phyloP scores from a whole-genome alignment of 2,329 filamentous ascomycete species.

The Ophiostoma himal-ulmi region DNA sequence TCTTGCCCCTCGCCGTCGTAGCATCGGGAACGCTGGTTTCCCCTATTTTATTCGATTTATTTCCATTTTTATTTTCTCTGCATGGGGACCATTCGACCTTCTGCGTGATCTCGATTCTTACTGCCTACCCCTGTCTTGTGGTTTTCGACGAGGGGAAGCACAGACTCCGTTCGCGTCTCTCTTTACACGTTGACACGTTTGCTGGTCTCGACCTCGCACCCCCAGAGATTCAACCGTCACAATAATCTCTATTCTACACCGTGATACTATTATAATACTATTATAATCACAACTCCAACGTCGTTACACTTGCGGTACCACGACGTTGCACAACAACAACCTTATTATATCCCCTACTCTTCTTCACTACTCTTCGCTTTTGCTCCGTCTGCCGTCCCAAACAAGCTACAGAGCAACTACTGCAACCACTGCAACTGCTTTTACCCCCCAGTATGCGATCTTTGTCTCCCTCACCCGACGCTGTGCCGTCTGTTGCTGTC shows the following conservation, averaged over 20 bases:
- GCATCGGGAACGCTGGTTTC: slow-evolving; percentile 19
- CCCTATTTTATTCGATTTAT: slow-evolving; percentile 13
- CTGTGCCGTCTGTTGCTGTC: slow-evolving; percentile 53
- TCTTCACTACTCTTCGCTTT: neutral
- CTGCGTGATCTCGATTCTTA: slow-evolving; percentile 4
- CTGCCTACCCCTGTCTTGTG: neutral
- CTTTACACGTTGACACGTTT: slow-evolving; percentile 5
- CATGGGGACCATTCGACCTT: neutral
- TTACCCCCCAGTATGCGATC: slow-evolving; percentile 32
- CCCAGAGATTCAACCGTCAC: neutral
- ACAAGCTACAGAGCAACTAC: slow-evolving; percentile 5
- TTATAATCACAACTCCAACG: neutral
- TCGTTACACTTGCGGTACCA: neutral
- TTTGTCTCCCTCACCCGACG: slow-evolving; percentile 60
- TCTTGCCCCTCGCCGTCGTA: slow-evolving; percentile 22
- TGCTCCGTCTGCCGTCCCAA: neutral
- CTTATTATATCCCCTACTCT: neutral
- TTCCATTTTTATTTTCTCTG: neutral
- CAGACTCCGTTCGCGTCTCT: slow-evolving; percentile 10
- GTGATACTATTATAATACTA: neutral
- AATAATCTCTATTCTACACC: neutral
- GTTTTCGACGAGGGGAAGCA: slow-evolving; percentile 16
- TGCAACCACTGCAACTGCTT: neutral
- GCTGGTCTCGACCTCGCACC: neutral
- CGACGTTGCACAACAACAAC: neutral